A percentile compares a stretch with the other conserved stretches of the same genome.
These are phyloP conservation scores for Raphanus raphanistrum DNA, from an alignment of 345 rosid species.

Conservation along the genomic window DNA sequence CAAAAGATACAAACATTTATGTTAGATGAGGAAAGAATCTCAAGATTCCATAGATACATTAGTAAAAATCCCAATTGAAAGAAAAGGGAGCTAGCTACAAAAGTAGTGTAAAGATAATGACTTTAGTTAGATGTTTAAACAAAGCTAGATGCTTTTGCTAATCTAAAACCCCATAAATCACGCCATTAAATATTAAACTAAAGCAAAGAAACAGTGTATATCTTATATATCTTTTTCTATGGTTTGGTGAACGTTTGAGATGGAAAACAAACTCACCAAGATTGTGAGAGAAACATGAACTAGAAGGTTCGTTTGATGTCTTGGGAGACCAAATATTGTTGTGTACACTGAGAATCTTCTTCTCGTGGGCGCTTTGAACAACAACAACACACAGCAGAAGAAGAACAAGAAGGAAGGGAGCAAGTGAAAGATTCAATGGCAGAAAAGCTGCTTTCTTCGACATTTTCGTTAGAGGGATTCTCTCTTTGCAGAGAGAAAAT, in stretches of 20 bases:
- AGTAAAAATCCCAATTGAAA: constrained; percentile 21
- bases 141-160: constrained; percentile 13
- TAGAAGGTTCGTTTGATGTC: constrained; percentile 12
- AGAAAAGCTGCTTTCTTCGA: constrained; percentile 17
- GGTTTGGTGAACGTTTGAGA: constrained; percentile 30
- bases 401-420: constrained; percentile 21
- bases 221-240: background rate
- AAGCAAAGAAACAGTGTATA: constrained; percentile 16
- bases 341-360: constrained; percentile 31
- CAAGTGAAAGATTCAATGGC: constrained; percentile 30
- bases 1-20: constrained; percentile 5
- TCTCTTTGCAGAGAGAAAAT: constrained; percentile 14
- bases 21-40: constrained; percentile 19
- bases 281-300: constrained; percentile 35
- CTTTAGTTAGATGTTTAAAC: constrained; percentile 14
- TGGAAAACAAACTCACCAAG: constrained; percentile 18
- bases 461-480: constrained; percentile 29
- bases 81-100: constrained; percentile 14
- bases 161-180: constrained; percentile 23
- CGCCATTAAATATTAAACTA: constrained; percentile 15
- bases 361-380: constrained; percentile 25
- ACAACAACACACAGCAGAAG: background rate
- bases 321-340: constrained; percentile 27
- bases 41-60: constrained; percentile 7
- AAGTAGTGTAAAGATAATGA: constrained; percentile 27